Conservation (phyloP, 352 stramenopile genomes). For the Albugo laibachii region DNA sequence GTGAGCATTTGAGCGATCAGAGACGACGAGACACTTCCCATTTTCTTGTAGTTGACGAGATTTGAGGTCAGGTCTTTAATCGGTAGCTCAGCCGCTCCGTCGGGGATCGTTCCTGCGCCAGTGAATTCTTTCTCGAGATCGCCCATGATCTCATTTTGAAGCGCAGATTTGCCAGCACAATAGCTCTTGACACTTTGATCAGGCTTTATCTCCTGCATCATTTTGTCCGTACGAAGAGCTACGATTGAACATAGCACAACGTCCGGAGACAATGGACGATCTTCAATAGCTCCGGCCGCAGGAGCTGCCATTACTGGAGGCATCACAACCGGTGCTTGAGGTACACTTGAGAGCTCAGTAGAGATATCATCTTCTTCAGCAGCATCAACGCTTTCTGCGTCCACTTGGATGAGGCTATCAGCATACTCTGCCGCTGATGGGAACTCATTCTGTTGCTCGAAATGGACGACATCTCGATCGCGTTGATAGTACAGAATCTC, state of each 20-base stretch:
- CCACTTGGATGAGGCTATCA: constrained; percentile 1
- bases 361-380: constrained; percentile 1
- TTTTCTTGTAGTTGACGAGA: constrained; percentile 41
- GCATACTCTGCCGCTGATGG: constrained; percentile 46
- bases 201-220: constrained; percentile 35
- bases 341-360: constrained; percentile 9
- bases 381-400: neutral
- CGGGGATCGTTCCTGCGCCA: constrained; percentile 17
- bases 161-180: constrained; percentile 62
- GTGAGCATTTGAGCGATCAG: constrained; percentile 59
- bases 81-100: constrained; percentile 50
- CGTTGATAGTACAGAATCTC: constrained; percentile 75
- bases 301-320: constrained; percentile 2
- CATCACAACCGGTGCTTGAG: constrained; percentile 4
- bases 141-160: constrained; percentile 78
- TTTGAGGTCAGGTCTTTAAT: constrained; percentile 48
- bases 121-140: constrained; percentile 79
- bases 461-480: constrained; percentile 62
- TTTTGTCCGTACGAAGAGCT: constrained; percentile 55
- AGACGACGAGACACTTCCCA: constrained; percentile 42
- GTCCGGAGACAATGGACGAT: constrained; percentile 37
- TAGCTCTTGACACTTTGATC: constrained; percentile 64
- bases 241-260: constrained; percentile 61
- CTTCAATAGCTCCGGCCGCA: constrained; percentile 12
- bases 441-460: constrained; percentile 39